Percentiles rank a stretch among this genome's conserved stretches.
Conservation (phyloP, 768 basidiomycete species). For the Psilocybe cubensis region DNA sequence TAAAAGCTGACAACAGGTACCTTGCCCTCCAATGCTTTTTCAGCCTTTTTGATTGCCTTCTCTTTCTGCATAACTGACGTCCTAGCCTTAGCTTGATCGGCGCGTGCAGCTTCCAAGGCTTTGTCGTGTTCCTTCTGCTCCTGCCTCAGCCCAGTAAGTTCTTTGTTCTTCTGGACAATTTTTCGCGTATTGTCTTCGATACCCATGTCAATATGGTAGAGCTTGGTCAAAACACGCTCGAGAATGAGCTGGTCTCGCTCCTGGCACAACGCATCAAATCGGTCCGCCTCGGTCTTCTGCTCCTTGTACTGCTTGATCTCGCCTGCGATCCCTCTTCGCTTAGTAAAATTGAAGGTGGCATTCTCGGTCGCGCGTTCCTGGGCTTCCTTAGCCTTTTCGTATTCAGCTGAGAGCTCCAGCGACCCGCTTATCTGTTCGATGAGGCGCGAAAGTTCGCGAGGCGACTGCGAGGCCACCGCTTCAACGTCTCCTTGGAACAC, state of each 20-base stretch:
- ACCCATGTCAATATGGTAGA: conserved; percentile 87
- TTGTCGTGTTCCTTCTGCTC: conserved; percentile 75
- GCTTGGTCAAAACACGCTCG: conserved; percentile 81
- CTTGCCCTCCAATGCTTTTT: conserved; percentile 86
- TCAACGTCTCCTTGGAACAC: conserved; percentile 99
- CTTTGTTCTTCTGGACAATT: conserved; percentile 75
- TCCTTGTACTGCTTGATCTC: conserved; percentile 98
- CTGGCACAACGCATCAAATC: conserved; percentile 78
- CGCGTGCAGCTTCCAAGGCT: conserved; percentile 71
- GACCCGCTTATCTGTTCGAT: conserved; percentile 97
- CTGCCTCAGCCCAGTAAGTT: conserved; percentile 66
- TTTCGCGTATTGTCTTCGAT: conserved; percentile 73
- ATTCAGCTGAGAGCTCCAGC: conserved; percentile 84
- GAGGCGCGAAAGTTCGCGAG: conserved; percentile 85
- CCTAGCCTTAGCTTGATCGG: conserved; percentile 80
- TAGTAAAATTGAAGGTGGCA: conserved; percentile 93
- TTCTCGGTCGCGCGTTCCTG: conserved; percentile 93
- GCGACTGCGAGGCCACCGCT: conserved; percentile 93
- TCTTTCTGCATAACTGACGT: conserved; percentile 82
- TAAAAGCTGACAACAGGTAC: conserved; percentile 39
- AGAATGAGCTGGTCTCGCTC: conserved; percentile 87
- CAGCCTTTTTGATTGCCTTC: conserved; percentile 86
- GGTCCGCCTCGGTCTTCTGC: conserved; percentile 91
- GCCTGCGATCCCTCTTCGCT: conserved; percentile 88
- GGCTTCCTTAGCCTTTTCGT: conserved; percentile 85